These are phyloP conservation scores for Apiotrichum gracile DNA, from an alignment of 1,284 basidiomycete genomes.

Conservation along the genomic window DNA sequence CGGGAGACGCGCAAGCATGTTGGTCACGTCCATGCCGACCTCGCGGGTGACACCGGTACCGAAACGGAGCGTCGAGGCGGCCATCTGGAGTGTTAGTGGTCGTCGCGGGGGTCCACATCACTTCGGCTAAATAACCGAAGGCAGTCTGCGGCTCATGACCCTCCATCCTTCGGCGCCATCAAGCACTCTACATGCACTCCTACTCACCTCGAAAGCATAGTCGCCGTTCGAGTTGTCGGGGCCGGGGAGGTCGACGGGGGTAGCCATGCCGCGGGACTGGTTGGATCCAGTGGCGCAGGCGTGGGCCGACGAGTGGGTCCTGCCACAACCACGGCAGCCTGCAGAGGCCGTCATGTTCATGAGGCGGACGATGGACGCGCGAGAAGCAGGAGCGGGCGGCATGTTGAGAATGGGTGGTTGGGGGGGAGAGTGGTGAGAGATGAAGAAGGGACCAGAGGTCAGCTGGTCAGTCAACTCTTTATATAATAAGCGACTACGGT, in stretches of 20 bases:
- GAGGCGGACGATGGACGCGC: slow-evolving; percentile 36
- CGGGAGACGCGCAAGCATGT: slow-evolving; percentile 31
- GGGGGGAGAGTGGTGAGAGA: not conserved
- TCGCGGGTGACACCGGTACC: slow-evolving; percentile 83
- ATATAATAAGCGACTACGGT: too few relatives aligned
- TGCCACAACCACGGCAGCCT: slow-evolving; percentile 42
- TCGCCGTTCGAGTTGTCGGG: slow-evolving; percentile 60
- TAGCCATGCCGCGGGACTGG: slow-evolving; percentile 56
- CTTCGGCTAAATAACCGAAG: not conserved
- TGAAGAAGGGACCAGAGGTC: not conserved
- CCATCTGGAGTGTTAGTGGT: slow-evolving; percentile 57
- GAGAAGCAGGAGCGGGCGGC: slow-evolving; percentile 28
- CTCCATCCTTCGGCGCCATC: too few relatives aligned
- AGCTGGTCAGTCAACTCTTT: not conserved
- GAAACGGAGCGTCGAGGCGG: slow-evolving; percentile 83
- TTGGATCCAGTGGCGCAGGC: slow-evolving; percentile 5
- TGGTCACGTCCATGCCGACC: slow-evolving; percentile 57
- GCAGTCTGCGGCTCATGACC: too few relatives aligned
- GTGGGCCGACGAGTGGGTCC: slow-evolving; percentile 26
- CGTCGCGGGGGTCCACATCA: not conserved
- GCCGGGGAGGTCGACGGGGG: slow-evolving; percentile 62
- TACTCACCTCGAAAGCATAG: slow-evolving; percentile 85
- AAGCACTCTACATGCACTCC: too few relatives aligned
- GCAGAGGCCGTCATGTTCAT: slow-evolving; percentile 35
- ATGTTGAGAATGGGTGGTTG: slow-evolving; percentile 14